phyloP scores from a whole-genome alignment of 1,139 yeast genomes.

The Scheffersomyces titani region DNA sequence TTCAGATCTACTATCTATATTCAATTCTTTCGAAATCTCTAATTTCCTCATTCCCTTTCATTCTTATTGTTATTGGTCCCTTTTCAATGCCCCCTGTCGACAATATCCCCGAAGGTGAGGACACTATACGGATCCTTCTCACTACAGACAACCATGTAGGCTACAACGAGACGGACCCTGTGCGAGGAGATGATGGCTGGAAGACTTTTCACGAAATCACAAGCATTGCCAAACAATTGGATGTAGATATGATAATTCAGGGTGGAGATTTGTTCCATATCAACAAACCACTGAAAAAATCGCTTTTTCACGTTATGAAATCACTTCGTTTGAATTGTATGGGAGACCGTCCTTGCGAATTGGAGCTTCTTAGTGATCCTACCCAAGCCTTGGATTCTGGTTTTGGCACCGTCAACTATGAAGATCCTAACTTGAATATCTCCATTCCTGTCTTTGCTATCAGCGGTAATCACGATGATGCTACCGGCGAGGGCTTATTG shows the following conservation, averaged over 20 bases:
- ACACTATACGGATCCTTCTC: constrained; percentile 73
- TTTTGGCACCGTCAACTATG: constrained; percentile 76
- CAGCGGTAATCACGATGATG: constrained; percentile 96
- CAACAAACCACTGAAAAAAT: constrained; percentile 85
- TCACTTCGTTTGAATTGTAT: constrained; percentile 71
- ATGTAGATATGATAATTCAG: constrained; percentile 88
- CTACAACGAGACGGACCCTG: constrained; percentile 83
- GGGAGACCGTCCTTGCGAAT: constrained; percentile 86
- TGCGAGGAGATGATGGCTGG: constrained; percentile 90
- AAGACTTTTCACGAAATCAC: constrained; percentile 83
- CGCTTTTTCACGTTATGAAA: constrained; percentile 81
- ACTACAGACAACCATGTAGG: constrained; percentile 99
- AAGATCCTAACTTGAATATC: constrained; percentile 86
- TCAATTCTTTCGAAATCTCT: no score
- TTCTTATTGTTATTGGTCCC: not conserved
- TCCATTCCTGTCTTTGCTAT: constrained; percentile 94
- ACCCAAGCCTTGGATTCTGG: constrained; percentile 56
- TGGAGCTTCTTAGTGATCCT: constrained; percentile 84
- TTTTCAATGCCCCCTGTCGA: constrained; percentile 2
- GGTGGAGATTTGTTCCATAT: constrained; percentile 93
- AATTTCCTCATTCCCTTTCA: no score
- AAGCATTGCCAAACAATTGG: constrained; percentile 64
- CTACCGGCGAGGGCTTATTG: constrained; percentile 84
- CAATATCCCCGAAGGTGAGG: constrained; percentile 34
- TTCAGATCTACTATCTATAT: not conserved